Evolutionary conservation across 1,284 basidiomycete genomes (phyloP).

Genomic region (Coriolopsis trogii): DNA sequence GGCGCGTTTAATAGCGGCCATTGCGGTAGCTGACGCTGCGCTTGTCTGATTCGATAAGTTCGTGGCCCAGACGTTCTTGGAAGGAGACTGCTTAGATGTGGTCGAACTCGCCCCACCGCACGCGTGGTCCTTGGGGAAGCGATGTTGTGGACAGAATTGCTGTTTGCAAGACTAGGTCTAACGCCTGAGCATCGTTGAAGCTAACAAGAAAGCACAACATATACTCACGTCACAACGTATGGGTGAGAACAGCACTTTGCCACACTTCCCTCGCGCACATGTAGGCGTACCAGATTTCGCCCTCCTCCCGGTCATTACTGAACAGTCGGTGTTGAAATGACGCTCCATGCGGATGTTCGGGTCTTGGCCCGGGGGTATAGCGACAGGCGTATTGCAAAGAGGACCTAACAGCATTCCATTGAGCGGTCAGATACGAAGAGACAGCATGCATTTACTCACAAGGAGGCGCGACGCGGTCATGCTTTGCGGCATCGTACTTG

Average conservation of each 20-base stretch:
- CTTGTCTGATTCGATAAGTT: conserved; percentile 33
- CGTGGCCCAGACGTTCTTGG: conserved; percentile 18
- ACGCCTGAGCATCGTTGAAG: background rate
- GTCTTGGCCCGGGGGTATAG: conserved; percentile 72
- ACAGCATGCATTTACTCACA: conserved; percentile 46
- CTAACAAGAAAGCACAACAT: background rate
- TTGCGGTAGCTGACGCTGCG: conserved; percentile 44
- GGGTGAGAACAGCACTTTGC: conserved; percentile 71
- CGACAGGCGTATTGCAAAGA: conserved; percentile 69
- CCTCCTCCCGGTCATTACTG: conserved; percentile 65
- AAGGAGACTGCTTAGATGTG: conserved; percentile 13
- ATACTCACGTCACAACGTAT: conserved; percentile 65
- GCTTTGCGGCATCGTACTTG: conserved; percentile 68
- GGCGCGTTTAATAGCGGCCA: conserved; percentile 47
- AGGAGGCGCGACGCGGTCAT: conserved; percentile 72
- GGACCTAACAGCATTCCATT: conserved; percentile 50
- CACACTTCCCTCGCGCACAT: conserved; percentile 65
- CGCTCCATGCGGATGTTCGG: conserved; percentile 77
- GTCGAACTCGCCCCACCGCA: conserved; percentile 42
- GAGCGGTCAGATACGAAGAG: background rate
- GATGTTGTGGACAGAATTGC: conserved; percentile 74
- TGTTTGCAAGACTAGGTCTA: conserved; percentile 58
- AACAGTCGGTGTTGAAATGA: conserved; percentile 67
- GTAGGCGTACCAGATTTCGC: conserved; percentile 51
- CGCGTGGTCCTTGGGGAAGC: conserved; percentile 69